Conservation (phyloP, 345 rosid genomes). For the Camelina hispida region DNA sequence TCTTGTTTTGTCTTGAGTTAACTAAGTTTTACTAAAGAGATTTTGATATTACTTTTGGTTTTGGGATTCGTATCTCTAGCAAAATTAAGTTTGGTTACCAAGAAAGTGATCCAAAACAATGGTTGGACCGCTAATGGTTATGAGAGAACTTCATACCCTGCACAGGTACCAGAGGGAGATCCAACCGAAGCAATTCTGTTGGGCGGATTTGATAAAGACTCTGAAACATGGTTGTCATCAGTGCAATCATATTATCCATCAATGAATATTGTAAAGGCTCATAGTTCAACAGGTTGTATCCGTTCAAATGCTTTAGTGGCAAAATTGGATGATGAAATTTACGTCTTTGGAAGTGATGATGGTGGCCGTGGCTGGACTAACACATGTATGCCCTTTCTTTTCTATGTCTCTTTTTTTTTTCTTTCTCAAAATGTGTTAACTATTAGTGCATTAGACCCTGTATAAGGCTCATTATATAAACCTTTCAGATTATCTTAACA, state of each 20-base stretch:
- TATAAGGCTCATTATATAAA: slow-evolving; percentile 8
- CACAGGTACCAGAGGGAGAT: slow-evolving; percentile 63
- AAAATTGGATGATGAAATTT: slow-evolving; percentile 58
- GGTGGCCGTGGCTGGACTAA: slow-evolving; percentile 58
- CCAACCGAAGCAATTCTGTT: slow-evolving; percentile 58
- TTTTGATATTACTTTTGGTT: too few relatives aligned
- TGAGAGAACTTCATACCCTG: slow-evolving; percentile 64
- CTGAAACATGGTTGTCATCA: slow-evolving; percentile 56
- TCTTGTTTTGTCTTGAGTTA: too few relatives aligned
- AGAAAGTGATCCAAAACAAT: slow-evolving; percentile 12
- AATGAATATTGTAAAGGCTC: slow-evolving; percentile 53
- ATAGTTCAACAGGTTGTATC: slow-evolving; percentile 56
- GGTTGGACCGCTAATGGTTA: slow-evolving; percentile 72
- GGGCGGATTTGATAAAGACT: slow-evolving; percentile 68
- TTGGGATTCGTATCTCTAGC: too few relatives aligned
- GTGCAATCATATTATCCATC: slow-evolving; percentile 66
- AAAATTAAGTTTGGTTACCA: too few relatives aligned
- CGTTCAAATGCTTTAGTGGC: slow-evolving; percentile 73
- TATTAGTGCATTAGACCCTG: slow-evolving; percentile 12
- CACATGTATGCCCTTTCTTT: slow-evolving; percentile 57
- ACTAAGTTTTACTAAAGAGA: too few relatives aligned
- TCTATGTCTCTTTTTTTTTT: not conserved
- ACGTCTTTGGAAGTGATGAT: slow-evolving; percentile 76
- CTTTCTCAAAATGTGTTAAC: not conserved
- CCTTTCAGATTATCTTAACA: not conserved